Base-by-base conservation (phyloP, 768 basidiomycete genomes). In the Lyophyllum decastes region DNA sequence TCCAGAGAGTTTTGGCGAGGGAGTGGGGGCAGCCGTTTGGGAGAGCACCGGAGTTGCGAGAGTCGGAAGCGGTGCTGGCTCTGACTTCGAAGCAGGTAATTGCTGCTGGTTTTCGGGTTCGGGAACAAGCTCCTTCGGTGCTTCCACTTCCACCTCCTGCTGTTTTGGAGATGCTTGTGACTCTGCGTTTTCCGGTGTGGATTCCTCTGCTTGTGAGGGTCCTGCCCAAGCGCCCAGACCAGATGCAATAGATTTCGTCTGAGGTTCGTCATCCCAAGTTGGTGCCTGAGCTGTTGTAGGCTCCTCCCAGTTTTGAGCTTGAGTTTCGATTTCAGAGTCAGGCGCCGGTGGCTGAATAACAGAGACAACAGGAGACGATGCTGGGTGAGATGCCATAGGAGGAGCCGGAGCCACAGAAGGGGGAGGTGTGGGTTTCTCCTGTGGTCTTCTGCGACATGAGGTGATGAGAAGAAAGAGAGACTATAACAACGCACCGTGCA, bases 231-330 rank as follows among this genome's bases (percentile, higher is more conserved):
- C 55, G 22, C 79, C 78, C 5, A 70, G 58, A 44, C 47, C 61
- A 44, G 66, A 54, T 41, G 66, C 65, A 14, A 70, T 64, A 17
- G 73, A 66, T 58, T 74, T 75, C 26, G 64, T 64, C 49, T 78
- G 76, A 14, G 83, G 80, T 49, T 90, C 88, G 46, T 90, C 89
- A 52, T 90, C 89, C 87, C 88, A 90, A 38, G 81, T 77, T 7
- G 85, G 88, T 10, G 81, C 75, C 63, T 89, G 82, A 25, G 78
- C 82, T 0, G 90, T 90, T 0, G 83, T 88, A 1, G 89, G 87
- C 60, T 90, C 89, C 70, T 92, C 89, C 84, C 88, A 86, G 44
- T 80, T 83, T 45, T 76, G 67, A 40, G 65, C 64, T 44, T 69
- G 65, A 8, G 68, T 63, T 43, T 79, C 77, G 6, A 72, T 64